Evolutionary conservation across 768 basidiomycete species (phyloP).

Genomic region (Lentinula boryana): DNA sequence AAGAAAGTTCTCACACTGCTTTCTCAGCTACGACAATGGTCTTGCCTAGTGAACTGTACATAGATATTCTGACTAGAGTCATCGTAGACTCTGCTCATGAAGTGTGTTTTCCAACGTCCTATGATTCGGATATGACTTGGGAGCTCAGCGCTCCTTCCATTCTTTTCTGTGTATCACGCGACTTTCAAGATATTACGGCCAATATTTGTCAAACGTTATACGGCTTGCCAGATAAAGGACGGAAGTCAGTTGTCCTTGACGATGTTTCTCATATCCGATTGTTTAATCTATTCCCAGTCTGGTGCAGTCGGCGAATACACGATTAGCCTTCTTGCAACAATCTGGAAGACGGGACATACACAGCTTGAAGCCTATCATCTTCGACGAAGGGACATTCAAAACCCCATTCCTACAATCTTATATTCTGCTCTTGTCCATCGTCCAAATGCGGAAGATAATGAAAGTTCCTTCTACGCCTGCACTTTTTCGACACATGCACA

Average conservation of each 20-base stretch:
- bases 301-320: background rate
- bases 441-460: background rate
- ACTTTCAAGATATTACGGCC: background rate
- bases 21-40: background rate
- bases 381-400: background rate
- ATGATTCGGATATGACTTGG: background rate
- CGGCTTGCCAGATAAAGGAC: background rate
- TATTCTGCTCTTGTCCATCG: background rate
- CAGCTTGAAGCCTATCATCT: background rate
- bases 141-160: background rate
- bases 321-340: background rate
- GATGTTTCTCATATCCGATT: background rate
- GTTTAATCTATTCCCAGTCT: background rate
- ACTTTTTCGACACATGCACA: background rate
- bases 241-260: background rate
- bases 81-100: background rate
- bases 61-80: background rate
- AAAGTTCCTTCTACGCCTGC: background rate
- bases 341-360: background rate
- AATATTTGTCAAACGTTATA: background rate
- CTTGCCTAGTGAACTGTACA: background rate
- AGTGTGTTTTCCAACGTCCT: background rate
- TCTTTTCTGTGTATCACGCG: background rate
- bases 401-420: background rate
- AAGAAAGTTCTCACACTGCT: too few species aligned